Evolutionary conservation across 768 basidiomycete species (phyloP).

Genomic region (Suillus sp.): DNA sequence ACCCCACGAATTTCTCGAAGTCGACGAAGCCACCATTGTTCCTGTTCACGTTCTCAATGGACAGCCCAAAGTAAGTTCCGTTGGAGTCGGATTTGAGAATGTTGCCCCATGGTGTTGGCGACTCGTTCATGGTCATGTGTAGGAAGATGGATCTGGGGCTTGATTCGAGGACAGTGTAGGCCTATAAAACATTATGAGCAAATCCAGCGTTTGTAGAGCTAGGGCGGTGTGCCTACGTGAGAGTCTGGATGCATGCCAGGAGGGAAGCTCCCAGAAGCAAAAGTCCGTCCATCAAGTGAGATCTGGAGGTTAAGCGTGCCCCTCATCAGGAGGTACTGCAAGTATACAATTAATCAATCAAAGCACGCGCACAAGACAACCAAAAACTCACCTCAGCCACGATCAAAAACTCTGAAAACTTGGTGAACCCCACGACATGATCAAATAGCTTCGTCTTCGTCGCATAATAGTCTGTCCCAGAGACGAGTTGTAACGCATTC

Average conservation of each 20-base stretch:
- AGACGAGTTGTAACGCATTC: constrained; percentile 75
- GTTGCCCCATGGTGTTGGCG: constrained; percentile 79
- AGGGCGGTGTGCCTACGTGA: constrained; percentile 57
- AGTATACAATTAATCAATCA: constrained; percentile 9
- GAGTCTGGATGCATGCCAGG: constrained; percentile 87
- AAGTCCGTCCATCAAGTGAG: constrained; percentile 85
- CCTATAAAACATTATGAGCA: constrained; percentile 43
- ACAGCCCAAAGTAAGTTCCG: constrained; percentile 92
- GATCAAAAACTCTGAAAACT: constrained; percentile 94
- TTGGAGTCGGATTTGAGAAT: constrained; percentile 97
- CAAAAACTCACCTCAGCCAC: constrained; percentile 78
- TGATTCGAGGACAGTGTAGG: constrained; percentile 93
- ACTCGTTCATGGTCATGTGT: constrained; percentile 90
- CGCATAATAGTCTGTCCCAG: constrained; percentile 71
- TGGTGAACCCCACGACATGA: constrained; percentile 90
- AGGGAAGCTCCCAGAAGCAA: constrained; percentile 88
- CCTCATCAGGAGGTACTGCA: constrained; percentile 52
- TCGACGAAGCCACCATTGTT: constrained; percentile 87
- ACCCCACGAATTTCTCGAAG: constrained; percentile 95
- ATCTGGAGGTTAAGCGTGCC: constrained; percentile 83
- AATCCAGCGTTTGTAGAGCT: background rate
- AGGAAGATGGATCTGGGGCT: constrained; percentile 91
- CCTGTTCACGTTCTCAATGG: constrained; percentile 86
- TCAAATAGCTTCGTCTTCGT: constrained; percentile 80
- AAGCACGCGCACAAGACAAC: background rate